Percentiles rank a stretch among this genome's conserved stretches.
phyloP scores from a whole-genome alignment of 2,329 filamentous ascomycete species.

The Tympanopsis confertula region DNA sequence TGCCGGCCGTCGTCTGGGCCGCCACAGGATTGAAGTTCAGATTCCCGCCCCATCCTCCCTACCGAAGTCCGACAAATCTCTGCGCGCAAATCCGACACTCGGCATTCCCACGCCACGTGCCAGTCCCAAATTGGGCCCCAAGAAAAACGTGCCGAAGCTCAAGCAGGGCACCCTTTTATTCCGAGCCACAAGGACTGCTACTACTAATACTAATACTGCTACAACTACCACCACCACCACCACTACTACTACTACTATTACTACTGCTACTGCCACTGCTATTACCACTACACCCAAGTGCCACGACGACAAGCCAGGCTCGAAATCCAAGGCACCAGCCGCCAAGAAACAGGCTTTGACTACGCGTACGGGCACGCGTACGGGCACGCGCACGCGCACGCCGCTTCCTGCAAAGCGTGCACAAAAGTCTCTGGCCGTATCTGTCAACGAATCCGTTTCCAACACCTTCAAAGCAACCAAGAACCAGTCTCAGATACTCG shows the following conservation, averaged over 20 bases:
- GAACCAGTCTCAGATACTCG: constrained; percentile 16
- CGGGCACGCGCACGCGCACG: too few species aligned
- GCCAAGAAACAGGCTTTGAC: constrained; percentile 20
- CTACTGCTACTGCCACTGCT: constrained; percentile 12
- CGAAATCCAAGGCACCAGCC: constrained; percentile 17
- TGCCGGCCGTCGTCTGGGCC: constrained; percentile 20
- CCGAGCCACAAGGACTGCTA: too few species aligned
- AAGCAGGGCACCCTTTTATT: constrained; percentile 43
- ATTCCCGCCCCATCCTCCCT: constrained; percentile 17
- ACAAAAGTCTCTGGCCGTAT: too few species aligned
- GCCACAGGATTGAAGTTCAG: constrained; percentile 27
- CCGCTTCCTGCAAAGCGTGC: too few species aligned
- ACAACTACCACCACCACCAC: constrained; percentile 8
- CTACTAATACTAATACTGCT: too few species aligned
- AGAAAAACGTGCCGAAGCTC: constrained; percentile 18
- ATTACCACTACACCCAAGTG: constrained; percentile 10
- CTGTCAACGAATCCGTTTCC: constrained; percentile 24
- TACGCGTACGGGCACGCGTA: too few species aligned
- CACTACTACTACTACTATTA: constrained; percentile 6
- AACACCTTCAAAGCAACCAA: constrained; percentile 34
- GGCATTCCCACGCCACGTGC: constrained; percentile 44
- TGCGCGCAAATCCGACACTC: constrained; percentile 7
- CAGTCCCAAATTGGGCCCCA: constrained; percentile 36
- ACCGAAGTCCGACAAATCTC: constrained; percentile 9
- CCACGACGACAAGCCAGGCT: constrained; percentile 19